Evolutionary conservation across 768 basidiomycete genomes (phyloP).

Genomic region (Pluteus cervinus): DNA sequence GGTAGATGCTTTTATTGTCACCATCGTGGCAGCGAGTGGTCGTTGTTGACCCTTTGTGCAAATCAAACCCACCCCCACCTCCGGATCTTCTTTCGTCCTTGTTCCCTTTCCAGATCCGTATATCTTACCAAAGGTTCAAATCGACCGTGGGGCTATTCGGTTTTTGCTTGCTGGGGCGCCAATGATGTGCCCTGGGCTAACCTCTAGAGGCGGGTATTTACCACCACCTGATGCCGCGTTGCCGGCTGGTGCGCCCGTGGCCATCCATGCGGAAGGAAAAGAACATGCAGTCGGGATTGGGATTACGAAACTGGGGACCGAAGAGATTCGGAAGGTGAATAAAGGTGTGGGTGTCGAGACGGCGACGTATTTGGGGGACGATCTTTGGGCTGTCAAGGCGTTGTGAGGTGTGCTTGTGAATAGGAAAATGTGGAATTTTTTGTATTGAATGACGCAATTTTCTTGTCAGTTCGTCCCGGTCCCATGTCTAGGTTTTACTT

Average conservation of each 20-base stretch:
- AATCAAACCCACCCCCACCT: not conserved
- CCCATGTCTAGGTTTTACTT: too few relatives aligned
- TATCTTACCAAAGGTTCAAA: constrained; percentile 79
- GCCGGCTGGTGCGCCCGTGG: constrained; percentile 73
- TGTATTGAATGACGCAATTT: too few relatives aligned
- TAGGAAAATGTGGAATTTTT: too few relatives aligned
- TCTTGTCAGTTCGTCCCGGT: too few relatives aligned
- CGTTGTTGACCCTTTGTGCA: not conserved
- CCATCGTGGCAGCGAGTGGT: not conserved
- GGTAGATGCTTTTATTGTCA: constrained; percentile 16
- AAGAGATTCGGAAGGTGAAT: constrained; percentile 86
- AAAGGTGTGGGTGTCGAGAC: constrained; percentile 90
- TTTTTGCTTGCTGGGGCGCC: constrained; percentile 91
- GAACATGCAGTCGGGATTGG: constrained; percentile 88
- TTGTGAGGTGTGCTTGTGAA: constrained; percentile 34
- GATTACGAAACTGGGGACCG: constrained; percentile 72
- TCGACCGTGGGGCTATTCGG: constrained; percentile 97
- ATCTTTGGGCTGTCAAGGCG: constrained; percentile 69
- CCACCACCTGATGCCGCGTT: constrained; percentile 68
- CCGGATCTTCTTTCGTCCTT: constrained; percentile 2
- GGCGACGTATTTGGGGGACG: constrained; percentile 81
- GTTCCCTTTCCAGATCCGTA: constrained; percentile 64
- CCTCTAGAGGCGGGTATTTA: constrained; percentile 84
- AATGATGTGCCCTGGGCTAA: constrained; percentile 97
- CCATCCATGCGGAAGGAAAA: constrained; percentile 94